Percentiles rank a stretch among this genome's conserved stretches.
phyloP scores from a whole-genome alignment of 2,329 filamentous ascomycete genomes.

The Nigrospora osmanthi region DNA sequence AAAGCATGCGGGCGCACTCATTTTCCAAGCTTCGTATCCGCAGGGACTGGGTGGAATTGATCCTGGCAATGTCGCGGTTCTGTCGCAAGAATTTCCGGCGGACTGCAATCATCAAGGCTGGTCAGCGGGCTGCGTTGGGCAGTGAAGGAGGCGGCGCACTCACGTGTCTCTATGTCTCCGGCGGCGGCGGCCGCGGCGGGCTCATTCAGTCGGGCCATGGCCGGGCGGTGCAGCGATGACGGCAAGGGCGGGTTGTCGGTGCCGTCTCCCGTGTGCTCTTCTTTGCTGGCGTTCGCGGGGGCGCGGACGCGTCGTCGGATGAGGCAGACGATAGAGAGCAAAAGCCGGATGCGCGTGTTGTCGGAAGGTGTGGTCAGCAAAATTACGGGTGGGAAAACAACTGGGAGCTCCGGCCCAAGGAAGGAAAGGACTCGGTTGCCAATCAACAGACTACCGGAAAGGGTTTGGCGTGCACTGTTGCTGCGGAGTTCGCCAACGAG shows the following conservation, averaged over 20 bases:
- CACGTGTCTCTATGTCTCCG: constrained; percentile 66
- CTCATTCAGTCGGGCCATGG: constrained; percentile 79
- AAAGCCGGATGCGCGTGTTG: too few relatives aligned
- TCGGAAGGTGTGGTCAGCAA: too few relatives aligned
- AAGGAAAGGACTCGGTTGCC: constrained; percentile 6
- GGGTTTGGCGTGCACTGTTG: constrained; percentile 5
- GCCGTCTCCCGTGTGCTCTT: too few relatives aligned
- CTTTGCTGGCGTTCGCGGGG: too few relatives aligned
- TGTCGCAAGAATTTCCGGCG: constrained; percentile 74
- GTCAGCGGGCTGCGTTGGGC: neutral
- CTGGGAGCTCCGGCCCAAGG: too few relatives aligned
- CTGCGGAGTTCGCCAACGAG: neutral
- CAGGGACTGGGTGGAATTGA: constrained; percentile 69
- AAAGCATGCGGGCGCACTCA: constrained; percentile 65
- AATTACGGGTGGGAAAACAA: too few relatives aligned
- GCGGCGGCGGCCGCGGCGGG: constrained; percentile 43
- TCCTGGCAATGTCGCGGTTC: constrained; percentile 75
- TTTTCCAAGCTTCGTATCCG: constrained; percentile 71
- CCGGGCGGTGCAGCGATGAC: constrained; percentile 9
- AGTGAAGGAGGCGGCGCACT: constrained; percentile 24
- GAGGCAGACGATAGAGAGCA: too few relatives aligned
- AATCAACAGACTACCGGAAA: constrained; percentile 17
- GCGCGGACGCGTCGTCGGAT: too few relatives aligned
- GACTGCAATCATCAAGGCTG: constrained; percentile 37
- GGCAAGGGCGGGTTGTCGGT: too few relatives aligned